Percentiles rank a stretch among this genome's conserved stretches.
Conservation (phyloP, 176 grass and related monocot species). For the Bonia amplexicaulis region DNA sequence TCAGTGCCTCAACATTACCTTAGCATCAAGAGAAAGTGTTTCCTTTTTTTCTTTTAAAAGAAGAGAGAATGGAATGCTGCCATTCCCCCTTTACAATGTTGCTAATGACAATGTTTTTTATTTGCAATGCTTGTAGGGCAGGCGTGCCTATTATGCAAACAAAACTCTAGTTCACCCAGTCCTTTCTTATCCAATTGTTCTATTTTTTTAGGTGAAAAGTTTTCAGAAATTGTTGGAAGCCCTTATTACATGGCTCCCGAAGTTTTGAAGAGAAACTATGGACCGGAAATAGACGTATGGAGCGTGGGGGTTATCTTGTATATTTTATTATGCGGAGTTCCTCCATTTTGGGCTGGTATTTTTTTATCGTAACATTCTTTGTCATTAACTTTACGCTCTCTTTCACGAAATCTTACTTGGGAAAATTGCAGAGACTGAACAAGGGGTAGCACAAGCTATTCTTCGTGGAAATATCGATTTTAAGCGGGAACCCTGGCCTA, state of each 20-base stretch:
- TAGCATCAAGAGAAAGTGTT: not conserved
- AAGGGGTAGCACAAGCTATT: slow-evolving; percentile 97
- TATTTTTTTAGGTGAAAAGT: slow-evolving; percentile 68
- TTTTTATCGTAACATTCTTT: slow-evolving; percentile 2
- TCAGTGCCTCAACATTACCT: not conserved
- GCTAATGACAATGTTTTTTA: not conserved
- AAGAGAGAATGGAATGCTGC: not conserved
- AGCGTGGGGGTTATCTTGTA: slow-evolving; percentile 97
- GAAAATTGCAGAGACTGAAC: slow-evolving; percentile 86
- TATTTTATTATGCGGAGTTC: slow-evolving; percentile 95
- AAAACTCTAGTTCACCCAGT: slow-evolving; percentile 7
- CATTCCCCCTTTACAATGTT: not conserved
- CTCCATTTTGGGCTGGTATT: slow-evolving; percentile 98
- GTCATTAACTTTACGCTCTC: slow-evolving; percentile 13
- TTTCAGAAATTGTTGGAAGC: slow-evolving; percentile 99
- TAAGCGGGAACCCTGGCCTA: slow-evolving; percentile 95
- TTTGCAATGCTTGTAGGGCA: not conserved
- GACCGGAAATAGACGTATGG: slow-evolving; percentile 99
- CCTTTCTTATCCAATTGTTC: slow-evolving; percentile 20
- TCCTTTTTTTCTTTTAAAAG: not conserved
- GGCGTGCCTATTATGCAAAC: not conserved
- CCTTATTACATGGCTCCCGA: slow-evolving; percentile 99
- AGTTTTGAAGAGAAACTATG: slow-evolving; percentile 96
- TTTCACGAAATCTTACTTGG: slow-evolving; percentile 5
- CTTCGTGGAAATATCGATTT: slow-evolving; percentile 95